A percentile compares a stretch with the other conserved stretches of the same genome.
These are phyloP conservation scores for Pseudoscleropodium purum DNA, from an alignment of 225 moss, liverwort and hornwort genomes.

Conservation along the genomic window DNA sequence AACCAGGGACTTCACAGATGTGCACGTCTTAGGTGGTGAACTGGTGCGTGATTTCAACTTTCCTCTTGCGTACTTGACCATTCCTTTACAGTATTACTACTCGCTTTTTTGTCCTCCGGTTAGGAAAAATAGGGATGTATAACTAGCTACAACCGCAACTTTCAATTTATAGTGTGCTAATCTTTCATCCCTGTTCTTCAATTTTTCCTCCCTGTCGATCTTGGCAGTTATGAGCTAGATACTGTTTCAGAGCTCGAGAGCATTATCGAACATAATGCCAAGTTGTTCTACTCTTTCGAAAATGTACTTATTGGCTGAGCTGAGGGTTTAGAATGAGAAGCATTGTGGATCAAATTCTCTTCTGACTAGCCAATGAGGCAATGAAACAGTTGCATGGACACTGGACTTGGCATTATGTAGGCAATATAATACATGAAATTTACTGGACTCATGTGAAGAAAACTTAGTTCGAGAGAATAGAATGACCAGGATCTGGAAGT, in stretches of 20 bases:
- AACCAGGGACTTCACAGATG: constrained; percentile 82
- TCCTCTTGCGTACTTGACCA: neutral
- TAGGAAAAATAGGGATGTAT: neutral
- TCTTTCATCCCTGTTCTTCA: neutral
- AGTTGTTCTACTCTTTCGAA: neutral
- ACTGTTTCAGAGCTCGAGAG: neutral
- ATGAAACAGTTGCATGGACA: neutral
- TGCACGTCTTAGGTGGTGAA: constrained; percentile 78
- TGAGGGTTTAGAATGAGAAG: neutral
- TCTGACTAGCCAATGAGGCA: neutral
- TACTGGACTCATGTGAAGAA: neutral
- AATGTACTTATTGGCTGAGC: neutral
- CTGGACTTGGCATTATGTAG: neutral
- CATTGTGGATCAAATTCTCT: too few relatives aligned
- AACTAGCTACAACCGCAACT: neutral
- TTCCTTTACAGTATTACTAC: neutral
- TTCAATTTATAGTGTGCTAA: neutral
- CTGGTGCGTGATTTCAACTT: constrained; percentile 36
- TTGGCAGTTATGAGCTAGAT: neutral
- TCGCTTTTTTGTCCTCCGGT: neutral
- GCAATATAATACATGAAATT: neutral
- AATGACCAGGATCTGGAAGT: neutral
- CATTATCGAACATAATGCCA: too few relatives aligned
- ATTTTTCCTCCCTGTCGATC: neutral
- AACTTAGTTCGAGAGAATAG: neutral